Conservation (phyloP, 2,329 filamentous ascomycete genomes). For the Aureobasidium zeae region DNA sequence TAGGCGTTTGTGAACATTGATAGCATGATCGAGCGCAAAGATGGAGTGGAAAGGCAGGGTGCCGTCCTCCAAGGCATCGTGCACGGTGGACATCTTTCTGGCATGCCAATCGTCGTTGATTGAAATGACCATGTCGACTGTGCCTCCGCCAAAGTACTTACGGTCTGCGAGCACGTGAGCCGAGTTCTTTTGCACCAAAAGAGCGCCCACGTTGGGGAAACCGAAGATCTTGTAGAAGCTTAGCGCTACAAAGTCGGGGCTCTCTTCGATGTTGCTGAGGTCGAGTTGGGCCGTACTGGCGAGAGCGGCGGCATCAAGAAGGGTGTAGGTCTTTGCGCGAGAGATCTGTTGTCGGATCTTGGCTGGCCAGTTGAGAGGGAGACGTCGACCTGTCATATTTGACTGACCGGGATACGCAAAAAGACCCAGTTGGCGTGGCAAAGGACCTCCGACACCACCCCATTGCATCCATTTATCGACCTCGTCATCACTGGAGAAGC, state of each 20-base stretch:
- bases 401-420: conserved; percentile 89
- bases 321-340: conserved; percentile 46
- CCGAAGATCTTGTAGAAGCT: conserved; percentile 99
- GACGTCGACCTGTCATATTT: conserved; percentile 75
- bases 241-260: conserved; percentile 76
- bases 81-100: conserved; percentile 59
- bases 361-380: conserved; percentile 58
- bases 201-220: conserved; percentile 78
- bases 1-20: conserved; percentile 58
- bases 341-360: conserved; percentile 33
- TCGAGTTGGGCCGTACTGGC: conserved; percentile 70
- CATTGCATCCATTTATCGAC: conserved; percentile 56
- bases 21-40: conserved; percentile 65
- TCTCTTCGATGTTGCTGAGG: conserved; percentile 49
- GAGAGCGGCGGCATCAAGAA: conserved; percentile 77
- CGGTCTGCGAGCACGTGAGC: conserved; percentile 53
- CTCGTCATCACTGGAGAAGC: conserved; percentile 54
- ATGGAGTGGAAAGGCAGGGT: conserved; percentile 88
- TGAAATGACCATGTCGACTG: conserved; percentile 79
- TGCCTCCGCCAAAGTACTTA: conserved; percentile 87
- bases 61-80: conserved; percentile 82
- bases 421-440: conserved; percentile 32
- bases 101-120: conserved; percentile 76
- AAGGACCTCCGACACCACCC: conserved; percentile 26
- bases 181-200: conserved; percentile 69